Percentiles rank a stretch among this genome's conserved stretches.
phyloP scores from a whole-genome alignment of 2,329 filamentous ascomycete species.

The Venturia carpophila region DNA sequence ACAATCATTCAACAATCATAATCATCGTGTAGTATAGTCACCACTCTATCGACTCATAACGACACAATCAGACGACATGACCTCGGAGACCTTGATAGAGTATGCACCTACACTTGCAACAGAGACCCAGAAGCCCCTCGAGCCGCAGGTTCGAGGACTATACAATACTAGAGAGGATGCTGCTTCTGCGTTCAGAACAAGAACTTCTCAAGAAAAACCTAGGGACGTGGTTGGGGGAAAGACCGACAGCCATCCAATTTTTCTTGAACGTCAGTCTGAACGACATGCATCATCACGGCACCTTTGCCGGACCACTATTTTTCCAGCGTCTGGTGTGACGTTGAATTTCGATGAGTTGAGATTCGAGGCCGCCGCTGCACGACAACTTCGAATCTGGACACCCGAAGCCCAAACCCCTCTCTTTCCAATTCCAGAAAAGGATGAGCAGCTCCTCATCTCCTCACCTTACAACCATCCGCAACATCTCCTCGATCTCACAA shows the following conservation, averaged over 20 bases:
- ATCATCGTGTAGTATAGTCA: neutral
- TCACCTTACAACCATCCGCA: conserved; percentile 67
- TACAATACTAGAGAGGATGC: neutral
- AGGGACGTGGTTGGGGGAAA: neutral
- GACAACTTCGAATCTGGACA: conserved; percentile 22
- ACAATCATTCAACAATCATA: neutral
- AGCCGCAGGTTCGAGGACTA: neutral
- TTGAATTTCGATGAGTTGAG: conserved; percentile 29
- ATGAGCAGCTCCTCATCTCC: conserved; percentile 46
- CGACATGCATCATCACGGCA: neutral
- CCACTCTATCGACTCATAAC: neutral
- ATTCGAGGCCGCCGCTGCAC: conserved; percentile 29
- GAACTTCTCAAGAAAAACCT: neutral
- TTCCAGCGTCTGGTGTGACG: conserved; percentile 22
- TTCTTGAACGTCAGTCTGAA: neutral
- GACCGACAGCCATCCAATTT: neutral
- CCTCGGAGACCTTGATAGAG: neutral
- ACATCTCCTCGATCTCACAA: conserved; percentile 66
- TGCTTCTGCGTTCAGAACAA: neutral
- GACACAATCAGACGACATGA: neutral
- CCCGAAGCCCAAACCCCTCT: neutral
- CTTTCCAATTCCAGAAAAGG: neutral
- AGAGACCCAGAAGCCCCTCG: neutral
- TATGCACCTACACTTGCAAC: neutral
- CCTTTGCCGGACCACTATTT: neutral